These are phyloP conservation scores for Fusarium sp. DNA, from an alignment of 2,329 filamentous ascomycete species.

Conservation along the genomic window DNA sequence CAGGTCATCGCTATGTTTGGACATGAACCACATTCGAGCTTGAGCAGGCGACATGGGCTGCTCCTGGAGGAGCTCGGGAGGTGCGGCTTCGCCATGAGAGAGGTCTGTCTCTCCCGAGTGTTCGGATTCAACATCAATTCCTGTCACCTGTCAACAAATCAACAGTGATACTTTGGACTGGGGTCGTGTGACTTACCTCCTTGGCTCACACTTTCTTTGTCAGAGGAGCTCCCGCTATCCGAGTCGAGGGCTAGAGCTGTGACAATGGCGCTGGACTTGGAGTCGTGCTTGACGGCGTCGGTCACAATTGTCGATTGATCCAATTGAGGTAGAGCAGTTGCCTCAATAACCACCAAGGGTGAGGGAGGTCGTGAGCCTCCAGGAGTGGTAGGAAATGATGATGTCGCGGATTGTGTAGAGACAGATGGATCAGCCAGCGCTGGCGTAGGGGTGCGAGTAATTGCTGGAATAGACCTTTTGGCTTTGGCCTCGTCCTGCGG, in stretches of 20 bases:
- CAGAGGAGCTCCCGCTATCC: background rate
- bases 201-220: background rate
- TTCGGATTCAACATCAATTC: background rate
- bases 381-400: background rate
- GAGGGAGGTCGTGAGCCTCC: background rate
- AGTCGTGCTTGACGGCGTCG: background rate
- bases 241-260: background rate
- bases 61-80: background rate
- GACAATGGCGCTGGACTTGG: background rate
- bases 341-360: background rate
- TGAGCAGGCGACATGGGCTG: conserved; percentile 2
- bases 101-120: background rate
- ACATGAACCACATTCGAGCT: conserved; percentile 5
- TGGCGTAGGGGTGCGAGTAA: too few species aligned
- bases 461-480: too few species aligned
- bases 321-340: background rate
- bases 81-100: too few species aligned
- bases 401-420: background rate
- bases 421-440: background rate
- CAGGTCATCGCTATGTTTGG: background rate
- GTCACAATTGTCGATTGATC: background rate
- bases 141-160: background rate
- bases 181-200: background rate
- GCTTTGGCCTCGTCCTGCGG: background rate
- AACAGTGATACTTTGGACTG: background rate